Percentiles rank a stretch among this genome's conserved stretches.
Conservation (phyloP, 2,329 filamentous ascomycete genomes). For the Fusarium sp. region DNA sequence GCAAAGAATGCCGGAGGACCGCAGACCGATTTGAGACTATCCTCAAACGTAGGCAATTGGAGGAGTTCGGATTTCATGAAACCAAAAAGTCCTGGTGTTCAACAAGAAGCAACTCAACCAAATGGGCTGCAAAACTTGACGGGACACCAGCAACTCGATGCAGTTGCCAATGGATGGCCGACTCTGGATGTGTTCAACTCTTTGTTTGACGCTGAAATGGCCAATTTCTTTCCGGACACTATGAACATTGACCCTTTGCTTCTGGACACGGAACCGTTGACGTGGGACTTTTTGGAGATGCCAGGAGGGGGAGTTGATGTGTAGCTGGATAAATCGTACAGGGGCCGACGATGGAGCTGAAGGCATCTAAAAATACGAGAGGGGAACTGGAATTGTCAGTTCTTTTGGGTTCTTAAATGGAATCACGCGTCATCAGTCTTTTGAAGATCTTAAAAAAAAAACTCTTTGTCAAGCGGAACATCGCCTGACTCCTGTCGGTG, state of each 20-base stretch:
- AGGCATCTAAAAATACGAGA: not conserved
- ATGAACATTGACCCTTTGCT: not conserved
- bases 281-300: conserved; percentile 1
- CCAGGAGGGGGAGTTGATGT: not conserved
- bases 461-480: not conserved
- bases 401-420: not conserved
- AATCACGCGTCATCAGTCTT: not conserved
- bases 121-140: not conserved
- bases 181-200: conserved; percentile 15
- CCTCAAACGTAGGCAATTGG: not conserved
- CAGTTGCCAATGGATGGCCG: not conserved
- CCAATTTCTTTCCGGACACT: not conserved
- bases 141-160: not conserved
- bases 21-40: not conserved
- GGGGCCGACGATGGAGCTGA: not conserved
- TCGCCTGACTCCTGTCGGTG: not conserved
- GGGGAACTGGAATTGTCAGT: not conserved
- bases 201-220: conserved; percentile 16
- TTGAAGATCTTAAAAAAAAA: not conserved
- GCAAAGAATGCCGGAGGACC: not conserved
- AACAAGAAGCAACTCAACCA: not conserved
- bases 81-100: not conserved
- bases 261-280: not conserved
- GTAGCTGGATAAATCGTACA: not conserved
- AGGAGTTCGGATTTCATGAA: not conserved